Evolutionary conservation across 2,329 filamentous ascomycete species (phyloP).

Genomic region (Cladorrhinum sp.): DNA sequence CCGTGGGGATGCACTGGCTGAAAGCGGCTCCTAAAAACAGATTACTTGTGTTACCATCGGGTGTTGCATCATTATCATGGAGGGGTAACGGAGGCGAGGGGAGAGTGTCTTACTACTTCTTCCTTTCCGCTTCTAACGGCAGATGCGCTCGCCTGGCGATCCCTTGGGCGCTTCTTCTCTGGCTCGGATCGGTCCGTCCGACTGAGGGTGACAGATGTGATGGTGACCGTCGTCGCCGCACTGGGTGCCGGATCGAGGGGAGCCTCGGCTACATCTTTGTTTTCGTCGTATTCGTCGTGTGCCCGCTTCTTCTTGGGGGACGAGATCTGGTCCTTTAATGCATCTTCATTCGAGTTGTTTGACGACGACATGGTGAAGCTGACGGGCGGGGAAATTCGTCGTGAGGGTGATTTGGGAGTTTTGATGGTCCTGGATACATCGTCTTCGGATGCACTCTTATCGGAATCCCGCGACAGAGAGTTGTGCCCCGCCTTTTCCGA

Average conservation of each 20-base stretch:
- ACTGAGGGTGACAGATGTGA: slow-evolving; percentile 35
- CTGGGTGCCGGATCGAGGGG: slow-evolving; percentile 29
- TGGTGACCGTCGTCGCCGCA: slow-evolving; percentile 34
- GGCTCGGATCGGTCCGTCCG: slow-evolving; percentile 55
- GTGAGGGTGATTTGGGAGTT: slow-evolving; percentile 15
- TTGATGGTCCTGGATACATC: slow-evolving; percentile 28
- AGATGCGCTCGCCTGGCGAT: slow-evolving; percentile 38
- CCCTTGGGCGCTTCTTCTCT: slow-evolving; percentile 63
- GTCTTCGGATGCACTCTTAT: slow-evolving; percentile 29
- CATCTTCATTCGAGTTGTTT: slow-evolving; percentile 32
- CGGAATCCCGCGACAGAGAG: slow-evolving; percentile 27
- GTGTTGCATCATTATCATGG: slow-evolving; percentile 9
- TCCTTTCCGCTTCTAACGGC: slow-evolving; percentile 20
- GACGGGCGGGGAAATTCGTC: slow-evolving; percentile 36
- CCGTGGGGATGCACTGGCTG: slow-evolving; percentile 20
- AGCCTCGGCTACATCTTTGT: slow-evolving; percentile 35
- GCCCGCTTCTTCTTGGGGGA: slow-evolving; percentile 67
- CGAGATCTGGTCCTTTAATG: slow-evolving; percentile 48
- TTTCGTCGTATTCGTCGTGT: slow-evolving; percentile 56
- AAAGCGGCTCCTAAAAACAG: slow-evolving; percentile 20
- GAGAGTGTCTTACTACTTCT: slow-evolving; percentile 21
- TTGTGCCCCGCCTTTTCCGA: slow-evolving; percentile 45
- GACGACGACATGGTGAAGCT: slow-evolving; percentile 31
- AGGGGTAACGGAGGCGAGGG: neutral
- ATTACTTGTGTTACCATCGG: slow-evolving; percentile 12